Evolutionary conservation across 208 protist genomes (phyloP), one percentile per base, ranked within the genome.

Genomic region (Naegleria fowleri): DNA sequence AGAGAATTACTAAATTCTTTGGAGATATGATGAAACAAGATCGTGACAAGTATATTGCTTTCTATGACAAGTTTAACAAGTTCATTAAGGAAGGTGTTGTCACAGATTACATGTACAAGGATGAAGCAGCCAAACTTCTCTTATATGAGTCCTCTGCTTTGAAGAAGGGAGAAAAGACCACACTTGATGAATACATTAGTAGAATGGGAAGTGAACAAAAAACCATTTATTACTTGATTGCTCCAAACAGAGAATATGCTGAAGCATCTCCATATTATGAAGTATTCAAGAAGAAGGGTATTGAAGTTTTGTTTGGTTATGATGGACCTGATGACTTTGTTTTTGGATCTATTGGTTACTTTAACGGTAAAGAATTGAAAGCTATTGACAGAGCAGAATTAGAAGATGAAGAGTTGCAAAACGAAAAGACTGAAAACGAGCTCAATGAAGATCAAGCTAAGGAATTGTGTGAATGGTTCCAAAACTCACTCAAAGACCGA

Each of bases 71-170:
- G 91, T 99, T 98, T 92, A 95, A 95, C 5, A 93, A 96, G 11
- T 99, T 99, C 93, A 90, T 99, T 88, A 98, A 98, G 93, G 98
- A 99, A 92, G 98, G 98, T 90, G 94, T 98, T 13, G 98, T 95
- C 94, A 97, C 96, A 13, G 98, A 99, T 92, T 95, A 96, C 92
- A 92, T 97, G 51, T 96, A 98, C 94, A 98, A 98, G 92, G 96
- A 97, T 94, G 96, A 98, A 36, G 92, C 98, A 43, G 96, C 96
- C 25, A 97, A 97, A 93, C 96, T 99, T 55, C 94, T 99, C 25
- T 95, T 97, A 86, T 98, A 98, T 93, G 95, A 98, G 90, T 92
- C 92, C 33, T 84, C 40, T n/a, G 29, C 13, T 11, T 76, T 76
- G n/a, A 2, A 6, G 15, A 39, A 33, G 9, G 29, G 29, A 29